Evolutionary conservation across 345 rosid genomes (phyloP), one percentile per base, ranked within the genome.

Genomic region (Trapa incisa): DNA sequence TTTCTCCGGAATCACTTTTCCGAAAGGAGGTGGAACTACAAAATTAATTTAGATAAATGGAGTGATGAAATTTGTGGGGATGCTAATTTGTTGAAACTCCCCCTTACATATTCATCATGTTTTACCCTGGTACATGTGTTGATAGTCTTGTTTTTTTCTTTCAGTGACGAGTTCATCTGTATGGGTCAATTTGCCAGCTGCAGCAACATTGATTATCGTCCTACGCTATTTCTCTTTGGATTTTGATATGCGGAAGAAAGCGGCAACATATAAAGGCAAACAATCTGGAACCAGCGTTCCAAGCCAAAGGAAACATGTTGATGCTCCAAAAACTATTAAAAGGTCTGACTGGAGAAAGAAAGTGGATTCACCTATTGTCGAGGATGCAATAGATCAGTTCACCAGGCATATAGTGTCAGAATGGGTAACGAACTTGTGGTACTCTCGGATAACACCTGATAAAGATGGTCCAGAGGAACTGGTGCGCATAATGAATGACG

Each of bases 111-210:
- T 4, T 47, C 37, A 38, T 67, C 53, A 32, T 57, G 74, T 58
- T 16, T 8, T 6, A 58, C 12, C 10, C 63, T 77, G 48, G 36
- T 43, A 68, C 65, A 67, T 36, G 68, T 68, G 61, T 76, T 45
- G 67, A 61, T 53, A 63, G 45, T 80, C 64, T 68, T 62, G n/a
- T 71, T 68, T 70, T 76, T 70, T 76, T 67, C 58, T 43, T 67
- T 63, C 88, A 94, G 99, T 94, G 80, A 94, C 97, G 37, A 94
- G 97, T 81, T 87, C 97, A 78, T 94, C 99, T 4, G 96, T 94
- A 41, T 89, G 80, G 90, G 85, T 91, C 43, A 94, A 91, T 80
- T 82, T 94, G 72, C 97, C 97, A 72, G 96, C 92, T 80, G 96
- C 99, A 39, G 96, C 89, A 36, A 76, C 82, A 62, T 80, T 94